A percentile compares a stretch with the other conserved stretches of the same genome.
These are phyloP conservation scores for Candida nemodendra DNA, from an alignment of 805 yeast genomes.

Conservation along the genomic window DNA sequence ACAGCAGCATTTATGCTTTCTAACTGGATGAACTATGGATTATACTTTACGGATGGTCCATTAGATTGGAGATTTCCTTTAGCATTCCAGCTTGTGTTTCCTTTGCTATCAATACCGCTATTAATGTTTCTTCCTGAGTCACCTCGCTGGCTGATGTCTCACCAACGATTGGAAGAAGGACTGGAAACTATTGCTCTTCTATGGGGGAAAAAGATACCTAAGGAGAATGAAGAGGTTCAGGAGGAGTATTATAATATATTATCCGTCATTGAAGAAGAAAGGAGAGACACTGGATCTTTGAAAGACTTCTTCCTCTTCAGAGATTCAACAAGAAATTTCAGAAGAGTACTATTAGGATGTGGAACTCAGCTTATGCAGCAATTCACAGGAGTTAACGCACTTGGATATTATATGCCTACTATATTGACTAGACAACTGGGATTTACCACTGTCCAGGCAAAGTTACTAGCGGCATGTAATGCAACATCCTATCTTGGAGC, in stretches of 20 bases:
- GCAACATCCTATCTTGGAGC: slow-evolving; percentile 3
- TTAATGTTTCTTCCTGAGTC: slow-evolving; percentile 48
- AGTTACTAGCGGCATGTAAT: slow-evolving; percentile 1
- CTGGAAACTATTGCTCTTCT: slow-evolving; percentile 38
- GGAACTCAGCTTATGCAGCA: slow-evolving; percentile 3
- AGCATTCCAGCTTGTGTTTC: slow-evolving; percentile 48
- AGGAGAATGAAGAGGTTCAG: slow-evolving; percentile 4
- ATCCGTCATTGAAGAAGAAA: too few species aligned
- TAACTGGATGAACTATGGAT: slow-evolving; percentile 47
- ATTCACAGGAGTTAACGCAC: slow-evolving; percentile 40
- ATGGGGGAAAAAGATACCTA: slow-evolving; percentile 31
- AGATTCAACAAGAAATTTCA: slow-evolving; percentile 1
- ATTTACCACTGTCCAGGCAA: slow-evolving; percentile 1
- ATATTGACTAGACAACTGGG: slow-evolving; percentile 19
- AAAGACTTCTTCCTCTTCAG: too few species aligned
- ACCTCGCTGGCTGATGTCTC: slow-evolving; percentile 49
- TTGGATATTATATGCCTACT: slow-evolving; percentile 33
- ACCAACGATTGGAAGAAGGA: slow-evolving; percentile 45
- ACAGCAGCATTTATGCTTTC: slow-evolving; percentile 60
- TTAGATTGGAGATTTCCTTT: slow-evolving; percentile 43
- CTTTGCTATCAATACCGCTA: slow-evolving; percentile 35
- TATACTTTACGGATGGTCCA: slow-evolving; percentile 16
- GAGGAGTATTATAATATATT: too few species aligned
- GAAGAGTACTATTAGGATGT: slow-evolving; percentile 2
- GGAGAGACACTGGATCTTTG: too few species aligned